Evolutionary conservation across 495 filamentous ascomycete genomes (phyloP), one percentile per base, ranked within the genome.

Genomic region (Evansstolkia leycettana): DNA sequence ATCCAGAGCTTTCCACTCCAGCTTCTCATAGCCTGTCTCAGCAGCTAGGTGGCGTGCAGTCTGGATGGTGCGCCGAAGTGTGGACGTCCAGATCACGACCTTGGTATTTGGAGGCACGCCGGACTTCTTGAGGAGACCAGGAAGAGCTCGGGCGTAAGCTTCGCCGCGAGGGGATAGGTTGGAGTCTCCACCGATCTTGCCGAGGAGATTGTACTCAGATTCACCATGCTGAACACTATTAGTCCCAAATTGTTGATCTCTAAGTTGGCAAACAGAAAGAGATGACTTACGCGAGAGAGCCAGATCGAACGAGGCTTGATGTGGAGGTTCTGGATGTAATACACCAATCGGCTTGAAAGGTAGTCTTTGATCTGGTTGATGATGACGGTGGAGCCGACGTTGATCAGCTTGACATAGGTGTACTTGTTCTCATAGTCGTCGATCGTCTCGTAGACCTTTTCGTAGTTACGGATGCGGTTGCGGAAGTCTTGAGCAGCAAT

Each of bases 281-380:
- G 20, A 30, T 30, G 26, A 66, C 80, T 55, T 74, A 94, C 86
- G 11, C 90, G 72, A 39, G 90, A 95, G 19, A 98, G 68, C 90
- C 90, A 98, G 47, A 98, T 94, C 7, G 86, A 92, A 15, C 90
- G 75, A n/a, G 88, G 88, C 46, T 84, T 87, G 47, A 98, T 95
- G 62, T 98, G 90, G 16, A 98, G 66, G 51, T 96, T 98, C 78
- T 95, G 95, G 28, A 95, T 76, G 51, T 94, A 98, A 58, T 98
- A 98, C 20, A 96, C 89, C 17, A 98, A 74, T 17, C 90, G 79
- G 51, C 84, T 92, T 52, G 95, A 90, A 24, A 98, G 67, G 53
- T 98, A 98, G 53, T 96, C 89, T 49, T 84, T 80, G 47, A 98
- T 93, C 51, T 83, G 80, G 55, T 98, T 98, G 68, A 98, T 94